Conservation (phyloP, 176 grass and related monocot genomes). For the Musa itinerans region DNA sequence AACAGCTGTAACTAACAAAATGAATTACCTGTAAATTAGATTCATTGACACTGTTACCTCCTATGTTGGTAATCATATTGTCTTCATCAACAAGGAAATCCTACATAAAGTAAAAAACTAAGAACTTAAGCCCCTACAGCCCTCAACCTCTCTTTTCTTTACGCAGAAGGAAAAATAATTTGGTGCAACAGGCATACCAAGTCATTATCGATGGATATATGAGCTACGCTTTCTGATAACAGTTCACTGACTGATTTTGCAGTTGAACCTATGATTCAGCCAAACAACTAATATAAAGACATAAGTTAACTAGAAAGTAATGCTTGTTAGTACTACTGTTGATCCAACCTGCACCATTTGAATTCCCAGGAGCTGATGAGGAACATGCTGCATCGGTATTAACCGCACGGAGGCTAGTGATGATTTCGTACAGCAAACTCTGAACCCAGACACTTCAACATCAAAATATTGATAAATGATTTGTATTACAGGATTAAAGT, state of each 20-base stretch:
- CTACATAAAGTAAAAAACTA: not conserved
- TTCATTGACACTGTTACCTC: not conserved
- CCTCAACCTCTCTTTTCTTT: not conserved
- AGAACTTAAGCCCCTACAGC: not conserved
- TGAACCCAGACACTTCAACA: slow-evolving; percentile 30
- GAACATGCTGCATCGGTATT: slow-evolving; percentile 70
- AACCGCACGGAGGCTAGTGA: slow-evolving; percentile 59
- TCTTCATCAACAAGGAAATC: slow-evolving; percentile 14
- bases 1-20: too few relatives aligned
- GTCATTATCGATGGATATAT: slow-evolving; percentile 61
- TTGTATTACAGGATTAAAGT: not conserved
- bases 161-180: not conserved
- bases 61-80: not conserved
- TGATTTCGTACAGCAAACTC: slow-evolving; percentile 95
- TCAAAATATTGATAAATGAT: slow-evolving; percentile 16
- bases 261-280: slow-evolving; percentile 40
- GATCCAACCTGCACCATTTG: slow-evolving; percentile 39
- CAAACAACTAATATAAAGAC: slow-evolving; percentile 11
- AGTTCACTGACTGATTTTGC: slow-evolving; percentile 96
- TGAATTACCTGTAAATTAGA: slow-evolving; percentile 1
- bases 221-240: slow-evolving; percentile 78
- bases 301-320: not conserved
- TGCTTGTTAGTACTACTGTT: slow-evolving; percentile 2
- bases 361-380: slow-evolving; percentile 62
- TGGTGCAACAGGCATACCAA: slow-evolving; percentile 43